A percentile compares a stretch with the other conserved stretches of the same genome.
These are phyloP conservation scores for Tolypocladium inflatum DNA, from an alignment of 2,329 filamentous ascomycete species.

Conservation along the genomic window DNA sequence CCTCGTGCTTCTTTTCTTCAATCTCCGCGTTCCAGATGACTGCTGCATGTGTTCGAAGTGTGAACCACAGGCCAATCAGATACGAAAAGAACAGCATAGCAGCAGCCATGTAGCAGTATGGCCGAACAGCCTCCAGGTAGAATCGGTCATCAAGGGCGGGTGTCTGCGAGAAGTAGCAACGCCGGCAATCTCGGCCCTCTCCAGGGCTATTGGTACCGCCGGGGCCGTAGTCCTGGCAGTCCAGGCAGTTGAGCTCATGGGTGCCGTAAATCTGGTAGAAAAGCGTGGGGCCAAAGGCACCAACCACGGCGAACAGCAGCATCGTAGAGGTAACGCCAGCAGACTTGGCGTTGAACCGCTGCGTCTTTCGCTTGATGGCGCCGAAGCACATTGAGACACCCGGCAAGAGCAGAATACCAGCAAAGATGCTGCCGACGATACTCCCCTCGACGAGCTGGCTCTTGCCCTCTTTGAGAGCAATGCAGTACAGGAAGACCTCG, in stretches of 20 bases:
- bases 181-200: constrained; percentile 65
- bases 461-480: constrained; percentile 88
- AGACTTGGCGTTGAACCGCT: constrained; percentile 93
- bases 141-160: constrained; percentile 81
- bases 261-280: constrained; percentile 99
- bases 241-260: constrained; percentile 83
- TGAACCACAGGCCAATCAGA: constrained; percentile 89
- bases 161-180: constrained; percentile 87
- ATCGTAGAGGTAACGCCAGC: constrained; percentile 97
- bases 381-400: constrained; percentile 98
- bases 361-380: constrained; percentile 94
- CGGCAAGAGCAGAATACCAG: constrained; percentile 87
- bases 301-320: constrained; percentile 92
- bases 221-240: constrained; percentile 39
- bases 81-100: constrained; percentile 85
- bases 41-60: constrained; percentile 86
- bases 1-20: constrained; percentile 64
- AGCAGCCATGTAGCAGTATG: constrained; percentile 87
- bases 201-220: constrained; percentile 22
- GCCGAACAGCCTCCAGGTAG: constrained; percentile 81
- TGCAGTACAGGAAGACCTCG: constrained; percentile 94
- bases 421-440: constrained; percentile 96
- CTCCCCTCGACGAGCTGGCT: constrained; percentile 89
- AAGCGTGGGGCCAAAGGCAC: constrained; percentile 86
- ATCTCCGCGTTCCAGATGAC: constrained; percentile 89